Conservation (phyloP, 2,329 filamentous ascomycete genomes). For the Didymella pomorum region DNA sequence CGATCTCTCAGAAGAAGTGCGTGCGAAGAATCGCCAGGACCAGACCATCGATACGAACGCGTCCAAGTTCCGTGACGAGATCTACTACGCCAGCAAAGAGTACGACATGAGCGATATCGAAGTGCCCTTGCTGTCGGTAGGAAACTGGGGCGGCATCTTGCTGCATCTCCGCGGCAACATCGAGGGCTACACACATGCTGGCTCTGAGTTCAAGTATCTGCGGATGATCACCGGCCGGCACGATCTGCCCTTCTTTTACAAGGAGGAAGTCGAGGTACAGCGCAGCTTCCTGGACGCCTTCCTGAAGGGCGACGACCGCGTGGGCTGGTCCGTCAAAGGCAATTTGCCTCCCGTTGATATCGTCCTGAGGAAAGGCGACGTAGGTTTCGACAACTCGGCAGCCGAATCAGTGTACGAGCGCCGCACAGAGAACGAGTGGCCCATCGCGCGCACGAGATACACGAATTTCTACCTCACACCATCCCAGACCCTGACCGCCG, state of each 20-base stretch:
- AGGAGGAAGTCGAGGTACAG: slow-evolving; percentile 73
- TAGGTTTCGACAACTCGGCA: slow-evolving; percentile 70
- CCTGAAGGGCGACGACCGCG: slow-evolving; percentile 70
- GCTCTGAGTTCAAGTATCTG: slow-evolving; percentile 72
- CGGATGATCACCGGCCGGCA: slow-evolving; percentile 75
- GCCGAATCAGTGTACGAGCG: slow-evolving; percentile 65
- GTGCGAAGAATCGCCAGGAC: slow-evolving; percentile 57
- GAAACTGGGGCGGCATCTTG: slow-evolving; percentile 75
- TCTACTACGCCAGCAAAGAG: slow-evolving; percentile 71
- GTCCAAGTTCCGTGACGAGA: slow-evolving; percentile 67
- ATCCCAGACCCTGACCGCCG: slow-evolving; percentile 52
- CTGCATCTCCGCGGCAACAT: slow-evolving; percentile 75
- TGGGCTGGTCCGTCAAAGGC: slow-evolving; percentile 67
- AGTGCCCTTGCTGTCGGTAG: slow-evolving; percentile 71
- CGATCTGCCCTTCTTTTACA: slow-evolving; percentile 76
- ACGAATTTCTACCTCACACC: slow-evolving; percentile 67
- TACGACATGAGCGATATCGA: slow-evolving; percentile 71
- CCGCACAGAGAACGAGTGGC: slow-evolving; percentile 70
- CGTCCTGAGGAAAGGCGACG: slow-evolving; percentile 70
- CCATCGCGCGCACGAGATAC: slow-evolving; percentile 70
- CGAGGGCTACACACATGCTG: slow-evolving; percentile 69
- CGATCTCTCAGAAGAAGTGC: slow-evolving; percentile 62
- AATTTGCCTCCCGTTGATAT: slow-evolving; percentile 68
- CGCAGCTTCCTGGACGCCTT: slow-evolving; percentile 74
- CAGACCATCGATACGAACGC: slow-evolving; percentile 45